These are phyloP conservation scores for Scleromitrula shiraiana DNA, from an alignment of 2,329 filamentous ascomycete species.

Conservation along the genomic window DNA sequence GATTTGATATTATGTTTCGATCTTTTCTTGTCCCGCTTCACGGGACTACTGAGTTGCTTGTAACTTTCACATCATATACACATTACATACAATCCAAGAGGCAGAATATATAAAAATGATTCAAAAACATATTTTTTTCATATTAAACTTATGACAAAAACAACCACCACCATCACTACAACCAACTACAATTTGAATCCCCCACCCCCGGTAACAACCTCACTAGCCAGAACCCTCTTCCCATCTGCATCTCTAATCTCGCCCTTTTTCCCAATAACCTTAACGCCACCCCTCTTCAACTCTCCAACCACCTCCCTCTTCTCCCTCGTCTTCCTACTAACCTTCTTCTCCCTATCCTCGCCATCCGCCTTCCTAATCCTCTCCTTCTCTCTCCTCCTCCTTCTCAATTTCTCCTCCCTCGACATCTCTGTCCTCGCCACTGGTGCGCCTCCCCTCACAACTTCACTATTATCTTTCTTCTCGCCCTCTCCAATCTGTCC, in stretches of 20 bases:
- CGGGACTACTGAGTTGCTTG: too few species aligned
- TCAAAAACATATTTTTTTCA: too few species aligned
- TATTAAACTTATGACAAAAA: too few species aligned
- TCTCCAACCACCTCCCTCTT: constrained; percentile 41
- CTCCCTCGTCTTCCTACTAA: constrained; percentile 51
- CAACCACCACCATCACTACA: too few species aligned
- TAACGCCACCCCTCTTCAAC: constrained; percentile 78
- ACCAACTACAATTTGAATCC: constrained; percentile 52
- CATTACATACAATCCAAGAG: too few species aligned
- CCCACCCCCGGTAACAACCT: constrained; percentile 42
- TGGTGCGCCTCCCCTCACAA: constrained; percentile 72
- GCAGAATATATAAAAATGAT: too few species aligned
- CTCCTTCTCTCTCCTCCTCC: constrained; percentile 78
- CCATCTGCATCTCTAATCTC: constrained; percentile 78
- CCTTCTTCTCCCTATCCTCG: constrained; percentile 40
- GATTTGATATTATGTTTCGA: neutral
- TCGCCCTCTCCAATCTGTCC: constrained; percentile 54
- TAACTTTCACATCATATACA: too few species aligned
- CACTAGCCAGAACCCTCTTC: constrained; percentile 55
- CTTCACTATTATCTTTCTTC: constrained; percentile 54
- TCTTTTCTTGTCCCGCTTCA: too few species aligned
- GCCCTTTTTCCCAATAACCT: constrained; percentile 85
- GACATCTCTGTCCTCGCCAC: constrained; percentile 79
- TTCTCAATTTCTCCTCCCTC: constrained; percentile 72
- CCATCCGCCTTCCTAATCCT: constrained; percentile 63